Evolutionary conservation across 75 land plant species (phyloP).

Genomic region (Adiantum capillusveneris): DNA sequence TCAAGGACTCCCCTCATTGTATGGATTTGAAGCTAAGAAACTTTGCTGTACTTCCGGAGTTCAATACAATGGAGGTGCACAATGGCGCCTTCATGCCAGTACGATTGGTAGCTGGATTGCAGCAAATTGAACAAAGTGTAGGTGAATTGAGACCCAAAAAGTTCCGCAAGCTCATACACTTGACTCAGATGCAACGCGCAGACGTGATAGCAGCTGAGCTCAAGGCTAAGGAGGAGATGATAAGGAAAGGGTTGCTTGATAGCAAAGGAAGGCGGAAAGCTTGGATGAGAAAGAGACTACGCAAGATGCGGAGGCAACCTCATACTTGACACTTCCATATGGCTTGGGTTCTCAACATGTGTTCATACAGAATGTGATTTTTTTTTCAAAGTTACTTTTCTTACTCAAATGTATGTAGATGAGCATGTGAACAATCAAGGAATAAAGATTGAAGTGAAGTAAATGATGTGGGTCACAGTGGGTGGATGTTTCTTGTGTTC

Average conservation of each 20-base stretch:
- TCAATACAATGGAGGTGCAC: slow-evolving; percentile 72
- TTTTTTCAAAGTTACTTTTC: too few relatives aligned
- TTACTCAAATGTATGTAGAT: too few relatives aligned
- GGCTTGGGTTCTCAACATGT: background rate
- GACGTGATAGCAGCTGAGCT: slow-evolving; percentile 65
- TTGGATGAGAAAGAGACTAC: slow-evolving; percentile 9
- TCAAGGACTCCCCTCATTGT: slow-evolving; percentile 93
- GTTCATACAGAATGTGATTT: too few relatives aligned
- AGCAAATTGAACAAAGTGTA: slow-evolving; percentile 61
- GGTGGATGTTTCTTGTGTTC: too few relatives aligned
- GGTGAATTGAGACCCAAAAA: slow-evolving; percentile 79
- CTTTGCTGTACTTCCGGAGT: slow-evolving; percentile 46
- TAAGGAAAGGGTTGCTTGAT: slow-evolving; percentile 39
- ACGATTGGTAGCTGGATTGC: slow-evolving; percentile 68
- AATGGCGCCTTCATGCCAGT: slow-evolving; percentile 83
- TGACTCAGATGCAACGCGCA: slow-evolving; percentile 55
- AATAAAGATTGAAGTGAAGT: background rate
- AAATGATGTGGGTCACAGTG: too few relatives aligned
- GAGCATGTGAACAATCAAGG: background rate
- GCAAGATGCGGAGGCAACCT: background rate
- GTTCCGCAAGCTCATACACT: slow-evolving; percentile 65
- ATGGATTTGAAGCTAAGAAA: slow-evolving; percentile 82
- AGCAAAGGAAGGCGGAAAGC: slow-evolving; percentile 5
- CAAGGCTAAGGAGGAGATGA: slow-evolving; percentile 53
- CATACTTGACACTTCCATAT: background rate